Base-by-base conservation (phyloP, 2,329 filamentous ascomycete genomes). In the Penicillium psychrosexuale region DNA sequence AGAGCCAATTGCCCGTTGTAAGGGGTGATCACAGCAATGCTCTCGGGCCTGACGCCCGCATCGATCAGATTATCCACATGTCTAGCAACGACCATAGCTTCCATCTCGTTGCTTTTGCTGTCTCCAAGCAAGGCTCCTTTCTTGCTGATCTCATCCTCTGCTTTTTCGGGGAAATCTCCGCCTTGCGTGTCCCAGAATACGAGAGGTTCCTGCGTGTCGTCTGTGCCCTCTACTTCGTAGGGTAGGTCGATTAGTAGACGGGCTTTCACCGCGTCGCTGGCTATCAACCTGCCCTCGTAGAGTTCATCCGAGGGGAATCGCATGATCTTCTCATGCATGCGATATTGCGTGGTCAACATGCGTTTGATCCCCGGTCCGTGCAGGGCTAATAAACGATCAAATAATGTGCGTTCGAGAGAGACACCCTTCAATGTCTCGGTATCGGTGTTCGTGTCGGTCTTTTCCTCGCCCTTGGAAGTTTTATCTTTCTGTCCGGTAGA, bases 311-410 rank as follows among this genome's bases (percentile, higher is more conserved):
- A 97, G 0, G 94, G 93, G 66, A 97, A 99, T 7, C 85, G 82
- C 92, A 97, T 97, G 66, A 99, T 97, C 51, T 81, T 85, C 68
- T 96, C 88, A 70, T 99, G 91, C 94, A 99, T 99, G 36, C 94
- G 91, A 72, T 99, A 99, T 75, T 99, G 94, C 5, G 89, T 96
- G 4, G 91, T 97, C 24, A 99, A 83, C 90, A 97, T 96, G 48
- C 89, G 82, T 77, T 97, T 97, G 76, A 99, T 91, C 5, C 79
- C 79, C 1, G 85, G 76, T 0, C 94, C 94, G 69, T 99, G 90
- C 15, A 97, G 78, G 5, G 82, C 80, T 42, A 99, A 80, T 39
- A 99, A 80, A 28, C 94, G 84, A 72, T 97, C 93, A 71, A 99
- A 99, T 30, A 99, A 80, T 0, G 94, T 97, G n/a, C 82, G 89